A percentile compares a stretch with the other conserved stretches of the same genome.
phyloP scores from a whole-genome alignment of 257 asterid genomes.

The Avicennia marina region DNA sequence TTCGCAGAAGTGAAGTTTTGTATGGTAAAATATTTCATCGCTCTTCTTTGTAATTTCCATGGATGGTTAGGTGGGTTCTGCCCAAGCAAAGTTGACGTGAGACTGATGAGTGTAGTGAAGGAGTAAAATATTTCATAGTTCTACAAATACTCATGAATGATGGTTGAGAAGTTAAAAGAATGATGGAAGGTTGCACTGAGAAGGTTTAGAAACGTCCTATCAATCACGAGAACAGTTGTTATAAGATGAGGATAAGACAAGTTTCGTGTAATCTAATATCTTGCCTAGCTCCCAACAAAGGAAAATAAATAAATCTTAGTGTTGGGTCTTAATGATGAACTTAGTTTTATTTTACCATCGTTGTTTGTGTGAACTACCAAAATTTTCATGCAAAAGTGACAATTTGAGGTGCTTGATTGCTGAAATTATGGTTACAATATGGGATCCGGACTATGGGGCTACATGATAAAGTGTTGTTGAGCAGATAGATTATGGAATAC shows the following conservation, averaged over 20 bases:
- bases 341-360: background rate
- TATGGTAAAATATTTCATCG: background rate
- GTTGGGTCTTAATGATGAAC: background rate
- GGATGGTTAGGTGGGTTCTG: background rate
- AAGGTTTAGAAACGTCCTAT: too few relatives aligned
- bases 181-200: background rate
- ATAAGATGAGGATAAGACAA: conserved; percentile 9
- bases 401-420: background rate
- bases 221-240: background rate
- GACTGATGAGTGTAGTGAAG: too few relatives aligned
- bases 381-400: conserved; percentile 2
- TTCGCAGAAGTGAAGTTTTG: background rate
- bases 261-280: background rate
- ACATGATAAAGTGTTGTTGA: background rate
- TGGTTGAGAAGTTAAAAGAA: background rate
- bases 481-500: background rate
- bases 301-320: background rate
- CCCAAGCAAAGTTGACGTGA: background rate
- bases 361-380: too few relatives aligned
- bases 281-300: background rate
- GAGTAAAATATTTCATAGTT: background rate
- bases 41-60: background rate
- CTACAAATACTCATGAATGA: background rate
- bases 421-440: background rate
- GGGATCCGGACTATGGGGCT: background rate